Base-by-base conservation (phyloP, 2,329 filamentous ascomycete species). In the Claviceps cyperi region DNA sequence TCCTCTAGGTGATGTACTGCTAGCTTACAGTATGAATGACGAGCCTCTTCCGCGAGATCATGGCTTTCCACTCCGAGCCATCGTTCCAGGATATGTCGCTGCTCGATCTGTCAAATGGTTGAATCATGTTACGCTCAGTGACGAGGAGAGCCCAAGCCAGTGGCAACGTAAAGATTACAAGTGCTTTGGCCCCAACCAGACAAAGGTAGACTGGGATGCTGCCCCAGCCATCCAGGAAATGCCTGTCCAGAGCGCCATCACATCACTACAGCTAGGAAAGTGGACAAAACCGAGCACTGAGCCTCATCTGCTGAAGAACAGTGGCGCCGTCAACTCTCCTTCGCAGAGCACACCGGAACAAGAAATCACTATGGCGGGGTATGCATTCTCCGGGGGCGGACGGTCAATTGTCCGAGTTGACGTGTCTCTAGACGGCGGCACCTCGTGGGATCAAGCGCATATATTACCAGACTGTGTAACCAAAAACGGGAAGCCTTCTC, bases 31-130 rank as follows among this genome's bases (percentile, higher is more conserved):
- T 46, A 86, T 86, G 82, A 85, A 85, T 54, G 80, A 77, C 47
- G 60, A 74, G 51, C 69, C 77, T 0, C 66, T 86, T 1, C 79
- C 80, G 0, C 72, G 71, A 1, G 81, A 84, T 52, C 82, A 86
- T 56, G 82, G 82, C 0, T 84, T 73, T 55, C 82, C 82, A 0
- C 63, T 84, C 14, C 70, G 80, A 1, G 74, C 75, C 0, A 68
- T 84, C 3, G 77, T 84, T 0, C 79, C 81, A 0, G 82, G 82
- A 0, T 75, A 79, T 47, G 81, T 84, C 2, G 82, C 80, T 1
- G 82, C 81, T 1, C 72, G 81, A 1, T 80, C 76, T 5, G 81
- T 84, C 55, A 86, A 86, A 59, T 86, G 81, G 82, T 66, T 86
- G 2, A 78, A 72, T 53, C 75, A 75, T 43, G 79, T 86, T 49